Percentiles rank a stretch among this genome's conserved stretches.
These are phyloP conservation scores for Lactifluus echinatus DNA, from an alignment of 768 basidiomycete genomes.

Conservation along the genomic window DNA sequence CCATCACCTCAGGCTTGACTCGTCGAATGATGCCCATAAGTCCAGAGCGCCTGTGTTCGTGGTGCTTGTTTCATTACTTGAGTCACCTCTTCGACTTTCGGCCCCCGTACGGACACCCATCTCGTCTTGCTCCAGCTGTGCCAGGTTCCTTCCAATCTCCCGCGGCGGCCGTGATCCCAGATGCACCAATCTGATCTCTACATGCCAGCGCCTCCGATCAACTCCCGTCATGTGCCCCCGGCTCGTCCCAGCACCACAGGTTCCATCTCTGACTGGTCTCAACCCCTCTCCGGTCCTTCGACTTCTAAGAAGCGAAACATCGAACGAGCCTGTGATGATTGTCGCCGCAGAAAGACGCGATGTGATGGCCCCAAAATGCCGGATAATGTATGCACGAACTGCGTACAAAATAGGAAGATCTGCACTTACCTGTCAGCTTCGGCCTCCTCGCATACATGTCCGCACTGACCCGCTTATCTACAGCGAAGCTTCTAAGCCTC, in stretches of 20 bases:
- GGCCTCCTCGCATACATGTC: not conserved
- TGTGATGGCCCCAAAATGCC: constrained; percentile 30
- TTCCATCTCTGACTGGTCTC: constrained; percentile 4
- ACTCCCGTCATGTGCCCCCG: constrained; percentile 1
- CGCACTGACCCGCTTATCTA: not conserved
- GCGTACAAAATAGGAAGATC: constrained; percentile 25
- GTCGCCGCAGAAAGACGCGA: constrained; percentile 28
- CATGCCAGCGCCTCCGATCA: not conserved
- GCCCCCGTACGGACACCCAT: constrained; percentile 9
- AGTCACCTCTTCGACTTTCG: constrained; percentile 3
- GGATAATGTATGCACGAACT: constrained; percentile 33
- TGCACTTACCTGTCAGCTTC: constrained; percentile 30
- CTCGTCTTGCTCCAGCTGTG: not conserved
- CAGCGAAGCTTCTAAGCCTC: constrained; percentile 31
- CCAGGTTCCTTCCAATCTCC: not conserved
- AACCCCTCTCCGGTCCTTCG: constrained; percentile 14
- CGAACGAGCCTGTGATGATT: constrained; percentile 31
- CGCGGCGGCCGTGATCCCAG: constrained; percentile 10
- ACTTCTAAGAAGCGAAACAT: constrained; percentile 28
- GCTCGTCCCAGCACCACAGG: not conserved
- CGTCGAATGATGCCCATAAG: constrained; percentile 1
- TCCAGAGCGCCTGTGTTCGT: not conserved
- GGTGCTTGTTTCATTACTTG: constrained; percentile 2
- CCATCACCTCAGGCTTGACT: not conserved
- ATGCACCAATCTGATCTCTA: constrained; percentile 11